Percentiles rank a stretch among this genome's conserved stretches.
phyloP scores from a whole-genome alignment of 106 monocot genomes.

The Dendrobium huoshanense region DNA sequence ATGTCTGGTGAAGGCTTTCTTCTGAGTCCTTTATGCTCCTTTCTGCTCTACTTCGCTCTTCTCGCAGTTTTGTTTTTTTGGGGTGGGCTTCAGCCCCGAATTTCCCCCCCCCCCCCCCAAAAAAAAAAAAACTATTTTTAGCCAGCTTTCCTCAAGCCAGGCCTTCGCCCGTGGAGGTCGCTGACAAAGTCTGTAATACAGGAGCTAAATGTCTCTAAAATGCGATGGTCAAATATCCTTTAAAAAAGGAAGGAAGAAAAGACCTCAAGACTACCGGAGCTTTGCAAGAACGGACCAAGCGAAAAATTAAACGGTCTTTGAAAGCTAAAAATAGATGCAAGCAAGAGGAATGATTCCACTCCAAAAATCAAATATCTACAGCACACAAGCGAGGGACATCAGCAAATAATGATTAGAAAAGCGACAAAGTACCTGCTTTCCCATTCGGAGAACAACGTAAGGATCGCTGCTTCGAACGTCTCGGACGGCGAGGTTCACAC shows the following conservation, averaged over 20 bases:
- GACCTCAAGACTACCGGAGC: not conserved
- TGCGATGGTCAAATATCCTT: not conserved
- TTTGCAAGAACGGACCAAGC: not conserved
- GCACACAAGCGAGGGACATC: not conserved
- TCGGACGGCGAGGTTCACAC: conserved; percentile 34
- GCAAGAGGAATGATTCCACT: not conserved
- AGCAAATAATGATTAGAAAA: not conserved
- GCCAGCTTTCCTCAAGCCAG: not conserved
- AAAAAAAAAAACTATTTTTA: not conserved
- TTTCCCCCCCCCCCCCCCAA: not conserved
- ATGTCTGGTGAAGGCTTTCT: too few relatives aligned
- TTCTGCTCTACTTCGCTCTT: too few relatives aligned
- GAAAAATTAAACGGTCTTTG: not conserved
- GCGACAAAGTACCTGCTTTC: conserved; percentile 22
- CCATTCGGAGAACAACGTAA: conserved; percentile 40
- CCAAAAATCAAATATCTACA: not conserved
- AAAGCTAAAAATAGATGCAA: not conserved
- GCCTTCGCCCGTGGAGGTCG: too few relatives aligned
- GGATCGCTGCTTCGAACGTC: conserved; percentile 44
- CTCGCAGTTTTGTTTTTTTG: not conserved
- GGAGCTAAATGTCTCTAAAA: not conserved
- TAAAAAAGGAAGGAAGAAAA: not conserved
- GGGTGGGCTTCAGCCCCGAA: not conserved
- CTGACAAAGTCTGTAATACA: not conserved
- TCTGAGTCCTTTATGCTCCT: too few relatives aligned